These are phyloP conservation scores for Pseudogymnoascus sp. DNA, from an alignment of 2,329 filamentous ascomycete genomes.

Conservation along the genomic window DNA sequence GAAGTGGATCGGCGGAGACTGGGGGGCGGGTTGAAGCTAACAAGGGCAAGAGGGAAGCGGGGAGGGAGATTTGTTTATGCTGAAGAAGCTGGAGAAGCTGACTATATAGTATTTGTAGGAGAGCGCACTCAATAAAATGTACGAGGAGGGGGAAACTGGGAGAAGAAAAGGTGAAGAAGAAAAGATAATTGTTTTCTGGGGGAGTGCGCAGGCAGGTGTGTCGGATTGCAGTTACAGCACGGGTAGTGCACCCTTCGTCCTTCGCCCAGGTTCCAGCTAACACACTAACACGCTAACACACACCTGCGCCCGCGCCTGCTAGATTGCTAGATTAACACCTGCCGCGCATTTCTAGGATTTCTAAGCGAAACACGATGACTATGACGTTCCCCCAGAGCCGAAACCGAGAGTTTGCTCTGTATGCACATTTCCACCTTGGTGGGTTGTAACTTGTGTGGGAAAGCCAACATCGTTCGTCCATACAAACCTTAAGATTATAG, in stretches of 20 bases:
- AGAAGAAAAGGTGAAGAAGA: constrained; percentile 6
- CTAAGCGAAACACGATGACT: not conserved
- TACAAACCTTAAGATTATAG: not conserved
- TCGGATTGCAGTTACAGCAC: not conserved
- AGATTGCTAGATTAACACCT: not conserved
- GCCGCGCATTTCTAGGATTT: not conserved
- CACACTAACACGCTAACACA: not conserved
- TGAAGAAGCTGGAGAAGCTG: not conserved
- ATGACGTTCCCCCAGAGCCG: constrained; percentile 12
- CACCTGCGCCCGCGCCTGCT: no score
- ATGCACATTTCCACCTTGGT: constrained; percentile 11
- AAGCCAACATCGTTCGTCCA: not conserved
- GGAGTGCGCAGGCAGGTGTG: not conserved
- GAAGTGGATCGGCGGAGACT: not conserved
- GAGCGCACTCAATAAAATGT: not conserved
- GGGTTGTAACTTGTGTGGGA: not conserved
- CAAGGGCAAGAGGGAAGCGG: constrained; percentile 9
- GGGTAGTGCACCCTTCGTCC: no score
- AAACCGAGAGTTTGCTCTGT: constrained; percentile 11
- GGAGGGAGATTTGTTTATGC: not conserved
- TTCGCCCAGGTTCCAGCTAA: not conserved
- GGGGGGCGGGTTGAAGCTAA: not conserved
- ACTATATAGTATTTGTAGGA: not conserved
- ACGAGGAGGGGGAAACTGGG: constrained; percentile 8
- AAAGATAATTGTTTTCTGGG: not conserved